Evolutionary conservation across 208 protist genomes (phyloP), one percentile per base, ranked within the genome.

Genomic region (Naegleria gruberi): DNA sequence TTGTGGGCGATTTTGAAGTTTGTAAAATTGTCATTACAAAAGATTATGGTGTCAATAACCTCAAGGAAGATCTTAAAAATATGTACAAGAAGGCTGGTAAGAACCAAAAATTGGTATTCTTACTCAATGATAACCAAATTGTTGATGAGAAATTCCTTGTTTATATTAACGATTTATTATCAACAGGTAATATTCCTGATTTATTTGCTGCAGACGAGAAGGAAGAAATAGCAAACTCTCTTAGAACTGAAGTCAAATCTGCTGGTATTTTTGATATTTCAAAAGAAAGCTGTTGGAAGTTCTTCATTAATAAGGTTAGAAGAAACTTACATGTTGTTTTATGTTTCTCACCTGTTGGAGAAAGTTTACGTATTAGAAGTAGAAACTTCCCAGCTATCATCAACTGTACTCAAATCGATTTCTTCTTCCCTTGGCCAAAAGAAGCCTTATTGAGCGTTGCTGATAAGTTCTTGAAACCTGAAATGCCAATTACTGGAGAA

Each of bases 381-480:
- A 91, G 96, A 81, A 93, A 96, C 85, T 98, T 98, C 95, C 96
- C 96, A 26, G 93, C 95, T 26, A 41, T 98, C 0, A 90, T 95
- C 87, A 96, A 90, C 74, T 95, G 92, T 89, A 96, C 94, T 15
- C 89, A 88, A 37, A 97, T 97, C 90, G 96, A 98, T 90, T 97
- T 95, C 94, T 98, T 97, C 93, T 94, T 96, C 46, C 40, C 90
- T 82, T 98, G 96, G 96, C 94, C 95, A 10, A 57, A 95, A 57
- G 95, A 97, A 44, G 96, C 95, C 4, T 92, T 97, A 8, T 84
- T 95, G 37, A 94, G 94, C 30, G 96, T 97, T 44, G 94, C 95
- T 37, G 41, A 55, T 30, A 34, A 89, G 5, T 95, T 95, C 90
- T 43, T 95, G 43, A 44, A 23, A 47, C 77, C 91, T 82, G 83